Evolutionary conservation across 1,139 yeast genomes (phyloP).

Genomic region (Debaryomyces sp.): DNA sequence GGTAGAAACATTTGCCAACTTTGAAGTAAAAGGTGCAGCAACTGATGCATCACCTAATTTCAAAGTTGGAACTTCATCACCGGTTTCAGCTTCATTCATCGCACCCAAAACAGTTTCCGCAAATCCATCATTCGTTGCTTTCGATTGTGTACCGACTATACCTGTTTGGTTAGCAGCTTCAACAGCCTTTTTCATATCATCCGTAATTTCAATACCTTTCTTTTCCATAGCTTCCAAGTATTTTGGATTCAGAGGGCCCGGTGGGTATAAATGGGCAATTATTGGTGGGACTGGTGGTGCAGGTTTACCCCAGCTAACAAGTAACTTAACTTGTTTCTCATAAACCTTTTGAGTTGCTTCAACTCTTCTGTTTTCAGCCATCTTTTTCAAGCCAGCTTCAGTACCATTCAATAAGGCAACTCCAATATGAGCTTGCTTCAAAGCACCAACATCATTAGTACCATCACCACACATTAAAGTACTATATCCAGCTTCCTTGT

Average conservation of each 20-base stretch:
- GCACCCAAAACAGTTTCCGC: constrained; percentile 77
- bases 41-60: constrained; percentile 98
- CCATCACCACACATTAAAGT: constrained; percentile 99
- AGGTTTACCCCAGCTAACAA: constrained; percentile 81
- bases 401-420: constrained; percentile 97
- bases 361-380: constrained; percentile 76
- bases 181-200: constrained; percentile 64
- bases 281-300: constrained; percentile 82
- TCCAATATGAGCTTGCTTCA: constrained; percentile 98
- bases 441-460: constrained; percentile 98
- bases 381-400: constrained; percentile 88
- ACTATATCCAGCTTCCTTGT: constrained; percentile 86
- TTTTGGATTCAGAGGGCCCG: constrained; percentile 90
- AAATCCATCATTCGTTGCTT: constrained; percentile 43
- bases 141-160: constrained; percentile 29
- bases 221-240: constrained; percentile 84
- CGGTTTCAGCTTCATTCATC: constrained; percentile 70
- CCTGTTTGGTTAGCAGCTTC: constrained; percentile 49
- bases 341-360: constrained; percentile 71
- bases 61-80: constrained; percentile 86
- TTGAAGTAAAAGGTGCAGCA: constrained; percentile 98
- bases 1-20: constrained; percentile 87
- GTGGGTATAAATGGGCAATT: constrained; percentile 95
- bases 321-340: constrained; percentile 78
- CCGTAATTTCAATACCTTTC: constrained; percentile 75